A percentile compares a stretch with the other conserved stretches of the same genome.
Conservation (phyloP, 2,329 filamentous ascomycete species). For the Colletotrichum sp. region DNA sequence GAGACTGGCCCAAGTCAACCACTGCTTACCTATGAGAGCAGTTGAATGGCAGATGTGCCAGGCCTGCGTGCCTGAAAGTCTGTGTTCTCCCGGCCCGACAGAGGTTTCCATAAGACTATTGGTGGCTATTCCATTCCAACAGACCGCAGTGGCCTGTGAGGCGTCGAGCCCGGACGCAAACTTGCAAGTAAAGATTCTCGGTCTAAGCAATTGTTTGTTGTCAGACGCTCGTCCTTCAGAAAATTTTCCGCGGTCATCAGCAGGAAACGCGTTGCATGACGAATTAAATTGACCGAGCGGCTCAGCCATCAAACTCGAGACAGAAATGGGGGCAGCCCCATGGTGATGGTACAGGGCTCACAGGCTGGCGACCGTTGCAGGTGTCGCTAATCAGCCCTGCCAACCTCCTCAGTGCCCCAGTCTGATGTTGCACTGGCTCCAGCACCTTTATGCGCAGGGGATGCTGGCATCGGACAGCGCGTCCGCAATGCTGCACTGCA, state of each 20-base stretch:
- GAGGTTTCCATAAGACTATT: not conserved
- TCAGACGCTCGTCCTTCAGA: not conserved
- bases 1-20: not conserved
- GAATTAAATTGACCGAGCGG: not conserved
- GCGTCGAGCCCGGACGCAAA: not conserved
- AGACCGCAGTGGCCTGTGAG: not conserved
- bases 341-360: not conserved
- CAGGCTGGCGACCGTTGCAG: not conserved
- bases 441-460: not conserved
- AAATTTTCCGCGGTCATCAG: not conserved
- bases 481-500: not conserved
- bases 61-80: not conserved
- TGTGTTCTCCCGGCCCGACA: not conserved
- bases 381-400: not conserved
- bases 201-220: not conserved
- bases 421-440: not conserved
- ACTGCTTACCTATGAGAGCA: not conserved
- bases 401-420: not conserved
- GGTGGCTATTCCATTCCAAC: not conserved
- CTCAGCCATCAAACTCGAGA: constrained; percentile 3
- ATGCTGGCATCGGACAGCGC: not conserved
- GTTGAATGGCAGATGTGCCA: not conserved
- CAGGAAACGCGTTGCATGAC: not conserved
- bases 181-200: not conserved
- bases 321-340: not conserved